Evolutionary conservation across 495 filamentous ascomycete genomes (phyloP).

Genomic region (Beverwykella pulmonaria): DNA sequence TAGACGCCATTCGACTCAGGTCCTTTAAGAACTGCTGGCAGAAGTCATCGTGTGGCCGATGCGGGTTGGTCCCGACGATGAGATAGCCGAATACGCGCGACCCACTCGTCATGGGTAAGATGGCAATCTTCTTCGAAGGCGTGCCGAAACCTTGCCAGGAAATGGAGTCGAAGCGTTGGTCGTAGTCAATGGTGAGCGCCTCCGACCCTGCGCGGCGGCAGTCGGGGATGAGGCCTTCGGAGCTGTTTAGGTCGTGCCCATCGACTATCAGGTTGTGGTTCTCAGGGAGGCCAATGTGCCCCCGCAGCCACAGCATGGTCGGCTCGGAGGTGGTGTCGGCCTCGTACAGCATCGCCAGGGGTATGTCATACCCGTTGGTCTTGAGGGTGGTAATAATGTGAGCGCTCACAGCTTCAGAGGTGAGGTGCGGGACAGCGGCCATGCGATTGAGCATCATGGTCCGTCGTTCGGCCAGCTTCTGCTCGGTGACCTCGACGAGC

Average conservation of each 20-base stretch:
- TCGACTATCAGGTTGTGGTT: conserved; percentile 31
- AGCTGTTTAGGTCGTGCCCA: conserved; percentile 7
- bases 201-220: conserved; percentile 14
- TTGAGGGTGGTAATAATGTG: conserved; percentile 29
- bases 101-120: conserved; percentile 21
- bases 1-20: conserved; percentile 22
- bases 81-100: conserved; percentile 25
- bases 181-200: conserved; percentile 13
- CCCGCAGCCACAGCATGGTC: conserved; percentile 13
- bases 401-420: conserved; percentile 17
- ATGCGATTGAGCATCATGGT: conserved; percentile 33
- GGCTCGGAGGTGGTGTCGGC: neutral
- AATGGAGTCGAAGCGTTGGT: conserved; percentile 26
- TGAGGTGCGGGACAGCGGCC: conserved; percentile 18
- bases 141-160: conserved; percentile 22
- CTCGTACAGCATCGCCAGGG: conserved; percentile 37
- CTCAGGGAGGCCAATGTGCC: conserved; percentile 23
- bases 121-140: conserved; percentile 22
- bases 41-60: conserved; percentile 15
- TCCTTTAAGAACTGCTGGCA: conserved; percentile 22
- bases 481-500: conserved; percentile 35
- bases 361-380: conserved; percentile 35
- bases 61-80: conserved; percentile 24
- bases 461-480: conserved; percentile 37
- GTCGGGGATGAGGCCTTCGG: conserved; percentile 20